A percentile compares a stretch with the other conserved stretches of the same genome.
phyloP scores from a whole-genome alignment of 2,329 filamentous ascomycete genomes.

The Ramularia collo-cygni region DNA sequence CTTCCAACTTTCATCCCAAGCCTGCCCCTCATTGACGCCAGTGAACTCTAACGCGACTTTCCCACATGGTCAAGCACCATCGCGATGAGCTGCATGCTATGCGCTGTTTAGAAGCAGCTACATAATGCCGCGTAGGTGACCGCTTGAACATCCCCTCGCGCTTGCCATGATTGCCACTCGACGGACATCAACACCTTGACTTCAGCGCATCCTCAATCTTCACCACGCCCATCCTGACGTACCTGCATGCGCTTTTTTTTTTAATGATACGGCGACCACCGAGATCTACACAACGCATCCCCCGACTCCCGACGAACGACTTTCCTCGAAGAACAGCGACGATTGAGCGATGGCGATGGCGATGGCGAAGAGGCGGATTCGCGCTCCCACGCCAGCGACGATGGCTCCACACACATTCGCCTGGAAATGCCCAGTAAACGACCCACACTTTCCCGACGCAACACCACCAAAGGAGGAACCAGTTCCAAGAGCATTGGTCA shows the following conservation, averaged over 20 bases:
- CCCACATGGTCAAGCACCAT: neutral
- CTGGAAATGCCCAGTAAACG: constrained; percentile 21
- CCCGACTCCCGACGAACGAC: constrained; percentile 5
- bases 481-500: constrained; percentile 32
- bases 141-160: too few relatives aligned
- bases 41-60: neutral
- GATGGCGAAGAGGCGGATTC: constrained; percentile 1
- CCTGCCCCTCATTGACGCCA: neutral
- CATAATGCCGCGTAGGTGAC: too few relatives aligned
- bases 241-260: too few relatives aligned
- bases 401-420: constrained; percentile 22
- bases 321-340: constrained; percentile 9
- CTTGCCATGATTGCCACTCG: constrained; percentile 1
- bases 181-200: too few relatives aligned
- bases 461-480: constrained; percentile 23
- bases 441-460: constrained; percentile 24
- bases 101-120: neutral
- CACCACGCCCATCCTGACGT: too few relatives aligned
- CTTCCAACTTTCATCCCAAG: neutral
- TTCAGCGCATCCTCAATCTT: too few relatives aligned
- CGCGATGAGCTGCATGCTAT: neutral
- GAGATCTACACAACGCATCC: neutral
- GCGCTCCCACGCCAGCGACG: constrained; percentile 3
- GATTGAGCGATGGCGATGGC: constrained; percentile 4
- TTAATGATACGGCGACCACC: too few relatives aligned